Percentiles rank a stretch among this genome's conserved stretches.
Evolutionary conservation across 768 basidiomycete species (phyloP).

Genomic region (Gymnopilus dilepis): DNA sequence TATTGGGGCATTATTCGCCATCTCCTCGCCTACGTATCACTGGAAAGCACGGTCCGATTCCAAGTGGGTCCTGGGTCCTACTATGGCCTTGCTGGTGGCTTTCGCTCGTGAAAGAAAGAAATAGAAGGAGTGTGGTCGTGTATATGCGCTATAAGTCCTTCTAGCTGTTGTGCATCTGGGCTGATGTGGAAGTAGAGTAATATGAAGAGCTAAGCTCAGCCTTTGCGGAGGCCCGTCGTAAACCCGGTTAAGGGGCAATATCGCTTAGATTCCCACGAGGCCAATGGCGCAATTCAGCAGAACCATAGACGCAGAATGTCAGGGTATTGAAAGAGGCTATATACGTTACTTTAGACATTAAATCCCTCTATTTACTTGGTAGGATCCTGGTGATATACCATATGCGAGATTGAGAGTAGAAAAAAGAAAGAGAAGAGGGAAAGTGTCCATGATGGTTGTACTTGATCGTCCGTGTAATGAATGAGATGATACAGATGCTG

Average conservation of each 20-base stretch:
- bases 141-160: not conserved
- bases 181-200: constrained; percentile 7
- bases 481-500: constrained; percentile 17
- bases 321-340: not conserved
- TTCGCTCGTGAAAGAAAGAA: not conserved
- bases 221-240: not conserved
- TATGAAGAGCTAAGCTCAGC: not conserved
- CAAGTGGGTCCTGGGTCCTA: not conserved
- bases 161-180: constrained; percentile 15
- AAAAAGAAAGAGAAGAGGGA: not conserved
- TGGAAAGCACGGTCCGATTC: not conserved
- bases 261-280: constrained; percentile 3
- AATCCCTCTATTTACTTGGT: not conserved
- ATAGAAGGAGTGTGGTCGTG: not conserved
- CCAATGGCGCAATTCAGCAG: not conserved
- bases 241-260: not conserved
- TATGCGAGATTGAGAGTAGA: not conserved
- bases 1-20: constrained; percentile 25
- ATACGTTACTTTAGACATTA: not conserved
- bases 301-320: not conserved
- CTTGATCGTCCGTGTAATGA: constrained; percentile 8
- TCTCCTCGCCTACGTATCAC: constrained; percentile 8
- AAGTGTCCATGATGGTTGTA: constrained; percentile 7
- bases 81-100: not conserved
- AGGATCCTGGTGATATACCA: constrained; percentile 6